Conservation (phyloP, 306 rosid genomes). For the Prunus mume region DNA sequence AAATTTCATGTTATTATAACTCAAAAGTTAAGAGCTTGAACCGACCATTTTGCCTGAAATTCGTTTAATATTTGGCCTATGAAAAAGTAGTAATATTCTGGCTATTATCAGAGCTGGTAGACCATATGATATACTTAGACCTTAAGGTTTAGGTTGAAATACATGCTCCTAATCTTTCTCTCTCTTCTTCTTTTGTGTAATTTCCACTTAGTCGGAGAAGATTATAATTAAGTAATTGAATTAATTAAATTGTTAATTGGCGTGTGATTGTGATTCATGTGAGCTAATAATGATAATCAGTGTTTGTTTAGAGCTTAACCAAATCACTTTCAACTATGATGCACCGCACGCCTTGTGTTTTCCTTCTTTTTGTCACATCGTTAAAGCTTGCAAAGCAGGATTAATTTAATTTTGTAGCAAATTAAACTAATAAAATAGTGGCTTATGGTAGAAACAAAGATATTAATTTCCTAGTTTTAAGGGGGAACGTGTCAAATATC, state of each 20-base stretch:
- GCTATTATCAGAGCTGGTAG: constrained; percentile 16
- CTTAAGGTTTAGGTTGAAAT: constrained; percentile 3
- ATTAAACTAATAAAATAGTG: neutral
- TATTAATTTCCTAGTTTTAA: neutral
- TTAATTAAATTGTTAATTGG: constrained; percentile 8
- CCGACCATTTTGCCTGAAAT: constrained; percentile 37
- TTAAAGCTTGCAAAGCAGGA: neutral
- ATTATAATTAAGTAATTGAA: neutral
- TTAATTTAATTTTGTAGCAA: neutral
- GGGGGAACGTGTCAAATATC: neutral
- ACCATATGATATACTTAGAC: constrained; percentile 7
- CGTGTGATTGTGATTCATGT: constrained; percentile 35
- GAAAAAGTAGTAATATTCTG: neutral
- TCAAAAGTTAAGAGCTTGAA: constrained; percentile 6
- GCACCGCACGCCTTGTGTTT: neutral
- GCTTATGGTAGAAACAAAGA: constrained; percentile 20
- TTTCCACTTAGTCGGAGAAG: constrained; percentile 12
- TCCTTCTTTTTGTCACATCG: neutral
- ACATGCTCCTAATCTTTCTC: neutral
- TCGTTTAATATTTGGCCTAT: constrained; percentile 5
- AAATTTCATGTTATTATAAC: constrained; percentile 4
- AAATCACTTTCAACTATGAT: constrained; percentile 17
- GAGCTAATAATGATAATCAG: constrained; percentile 21
- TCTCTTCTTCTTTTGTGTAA: constrained; percentile 2
- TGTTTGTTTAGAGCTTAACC: neutral